Evolutionary conservation across 108 stramenopile genomes (phyloP).

Genomic region (Stephanodiscus minutulus): DNA sequence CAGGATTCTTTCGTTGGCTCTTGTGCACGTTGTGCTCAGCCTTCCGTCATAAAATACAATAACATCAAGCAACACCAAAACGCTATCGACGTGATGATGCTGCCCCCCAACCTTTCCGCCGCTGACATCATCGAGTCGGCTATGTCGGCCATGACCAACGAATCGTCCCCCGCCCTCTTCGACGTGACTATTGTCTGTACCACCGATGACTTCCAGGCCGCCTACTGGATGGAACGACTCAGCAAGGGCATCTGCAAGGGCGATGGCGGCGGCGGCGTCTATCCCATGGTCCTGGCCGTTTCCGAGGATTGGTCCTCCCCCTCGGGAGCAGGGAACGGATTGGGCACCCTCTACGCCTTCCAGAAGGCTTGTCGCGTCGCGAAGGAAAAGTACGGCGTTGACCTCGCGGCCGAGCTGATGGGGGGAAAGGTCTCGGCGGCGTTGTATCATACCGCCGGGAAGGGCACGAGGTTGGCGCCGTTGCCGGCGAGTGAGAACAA

Average conservation of each 20-base stretch:
- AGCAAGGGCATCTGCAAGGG: constrained; percentile 58
- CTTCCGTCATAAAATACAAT: too few species aligned
- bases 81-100: not conserved
- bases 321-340: constrained; percentile 94
- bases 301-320: constrained; percentile 91
- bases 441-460: constrained; percentile 97
- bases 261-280: constrained; percentile 2
- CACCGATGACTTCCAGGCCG: constrained; percentile 94
- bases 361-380: constrained; percentile 88
- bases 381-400: constrained; percentile 58
- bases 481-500: constrained; percentile 98
- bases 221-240: constrained; percentile 96
- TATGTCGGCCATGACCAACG: constrained; percentile 74
- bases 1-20: too few species aligned
- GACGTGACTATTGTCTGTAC: constrained; percentile 97
- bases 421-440: constrained; percentile 79
- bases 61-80: too few species aligned
- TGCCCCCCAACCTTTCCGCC: not conserved
- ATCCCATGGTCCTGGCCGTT: constrained; percentile 92
- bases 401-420: constrained; percentile 58
- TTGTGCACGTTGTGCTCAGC: too few species aligned
- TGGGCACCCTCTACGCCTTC: constrained; percentile 95
- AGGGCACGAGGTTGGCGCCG: constrained; percentile 96
- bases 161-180: constrained; percentile 61
- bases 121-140: constrained; percentile 65